Evolutionary conservation across 805 yeast species (phyloP), one percentile per base, ranked within the genome.

Genomic region (Brettanomyces naardenensis): DNA sequence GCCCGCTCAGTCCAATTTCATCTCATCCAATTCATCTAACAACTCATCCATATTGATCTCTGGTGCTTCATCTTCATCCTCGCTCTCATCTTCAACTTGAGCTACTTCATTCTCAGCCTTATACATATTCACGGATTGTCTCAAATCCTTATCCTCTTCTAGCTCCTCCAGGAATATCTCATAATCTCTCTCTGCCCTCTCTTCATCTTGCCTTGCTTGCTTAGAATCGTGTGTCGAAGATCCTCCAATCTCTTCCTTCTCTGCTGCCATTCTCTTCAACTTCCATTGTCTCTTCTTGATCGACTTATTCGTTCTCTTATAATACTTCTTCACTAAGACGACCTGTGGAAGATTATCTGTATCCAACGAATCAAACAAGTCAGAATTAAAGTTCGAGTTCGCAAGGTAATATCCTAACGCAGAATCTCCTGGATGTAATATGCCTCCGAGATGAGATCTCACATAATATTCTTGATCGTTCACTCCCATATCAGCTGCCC

Each of bases 221-320:
- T 88, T 81, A 3, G 76, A 68, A 44, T 62, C 66, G 28, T 46
- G 47, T 41, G 69, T 75, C 47, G 76, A 70, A 14, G 34, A 38
- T 41, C 92, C 94, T 32, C 80, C 88, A 47, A 86, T 78, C 51
- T 89, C 97, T 48, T 77, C 75, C 65, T 89, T 95, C 65, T 92
- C 97, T 56, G 73, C 84, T 28, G 97, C 97, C 96, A 90, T 89
- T 72, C 97, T 83, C 79, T 85, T 84, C 63, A 90, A 77, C 64
- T 82, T 86, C 95, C 95, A 86, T 61, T 70, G 69, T 72, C 90
- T 79, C 70, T 79, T 75, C 74, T 80, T 81, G 47, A 74, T 65
- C 67, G 77, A 81, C 66, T 74, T 76, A 33, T 77, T 69, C 66
- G 80, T 82, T 69, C 95, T 80, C 33, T 79, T 71, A 67, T 88